Base-by-base conservation (phyloP, 2,329 filamentous ascomycete genomes). In the Talaromyces sp. region DNA sequence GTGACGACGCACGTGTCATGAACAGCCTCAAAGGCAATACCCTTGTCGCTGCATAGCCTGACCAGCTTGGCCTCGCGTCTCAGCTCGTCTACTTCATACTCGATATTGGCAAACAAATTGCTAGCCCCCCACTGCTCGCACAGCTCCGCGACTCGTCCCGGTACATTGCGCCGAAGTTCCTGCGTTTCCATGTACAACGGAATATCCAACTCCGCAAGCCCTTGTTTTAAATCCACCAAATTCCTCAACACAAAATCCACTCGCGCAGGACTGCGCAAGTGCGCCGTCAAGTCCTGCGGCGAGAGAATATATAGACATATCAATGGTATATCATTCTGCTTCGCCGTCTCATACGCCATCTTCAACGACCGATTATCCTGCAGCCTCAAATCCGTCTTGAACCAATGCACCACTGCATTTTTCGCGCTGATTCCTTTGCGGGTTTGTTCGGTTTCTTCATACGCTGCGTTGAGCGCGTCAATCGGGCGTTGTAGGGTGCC, bases 11-110 rank as follows among this genome's bases (percentile, higher is more conserved):
- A 95, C 4, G 89, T 91, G 73, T 96, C 93, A 63, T 93, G 90
- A 1, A 89, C 81, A 0, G 88, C 84, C n/a, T 88, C 82, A 66
- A 96, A 87, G 1, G 83, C 81, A 54, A 93, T 84, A 0, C 85
- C 88, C 13, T 83, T 83, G 17, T 86, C 81, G 1, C 88, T 75
- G 63, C 88, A 84, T 47, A 81, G 73, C 30, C 78, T 82, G 0
- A 91, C 82, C 69, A 96, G 76, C 30, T 79, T 80, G 1, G 87
- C 85, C 68, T 97, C 93, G 6, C 92, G 82, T 51, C 92, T 81
- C 62, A 96, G 76, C 76, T 96, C 93, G 70, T 97, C 93, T 0
- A 96, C 91, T 73, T 96, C 93, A 69, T 96, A 96, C 72, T 96
- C 92, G 61, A 92, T 85, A 70, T 96, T 96, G 55, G 89, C 87